These are phyloP conservation scores for Scenedesmus sp. DNA, from an alignment of 163 green algal genomes.

Conservation along the genomic window DNA sequence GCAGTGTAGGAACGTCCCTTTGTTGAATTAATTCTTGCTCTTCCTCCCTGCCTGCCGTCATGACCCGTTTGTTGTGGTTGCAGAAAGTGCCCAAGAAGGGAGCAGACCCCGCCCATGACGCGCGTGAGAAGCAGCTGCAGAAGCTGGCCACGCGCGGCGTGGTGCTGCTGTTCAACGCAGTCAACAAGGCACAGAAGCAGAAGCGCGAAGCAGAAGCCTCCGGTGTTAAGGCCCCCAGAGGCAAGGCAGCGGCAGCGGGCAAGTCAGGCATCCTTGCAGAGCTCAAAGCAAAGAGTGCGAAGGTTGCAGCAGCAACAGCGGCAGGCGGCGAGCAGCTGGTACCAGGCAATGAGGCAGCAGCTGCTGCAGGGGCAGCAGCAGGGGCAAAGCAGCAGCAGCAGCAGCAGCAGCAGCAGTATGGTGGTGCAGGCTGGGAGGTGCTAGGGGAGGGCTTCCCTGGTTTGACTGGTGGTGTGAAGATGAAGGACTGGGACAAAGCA, in stretches of 20 bases:
- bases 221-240: not conserved
- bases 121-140: constrained; percentile 78
- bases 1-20: too few relatives aligned
- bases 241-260: constrained; percentile 65
- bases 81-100: constrained; percentile 70
- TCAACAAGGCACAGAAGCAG: constrained; percentile 82
- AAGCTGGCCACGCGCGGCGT: constrained; percentile 85
- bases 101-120: constrained; percentile 79
- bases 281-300: constrained; percentile 65
- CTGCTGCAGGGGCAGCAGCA: constrained; percentile 23
- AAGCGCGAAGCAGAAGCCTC: constrained; percentile 45
- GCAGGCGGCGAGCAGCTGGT: constrained; percentile 2
- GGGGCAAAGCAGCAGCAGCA: constrained; percentile 36
- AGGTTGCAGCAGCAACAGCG: not conserved
- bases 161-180: constrained; percentile 92
- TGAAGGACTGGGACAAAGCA: constrained; percentile 88
- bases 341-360: constrained; percentile 22
- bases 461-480: constrained; percentile 71
- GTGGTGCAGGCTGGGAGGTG: constrained; percentile 80
- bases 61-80: not conserved
- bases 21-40: not conserved
- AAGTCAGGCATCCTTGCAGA: constrained; percentile 78
- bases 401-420: constrained; percentile 38
- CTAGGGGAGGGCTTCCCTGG: constrained; percentile 82
- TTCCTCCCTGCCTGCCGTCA: not conserved